Conservation (phyloP, 2,329 filamentous ascomycete genomes). For the Fusarium pininemorale region DNA sequence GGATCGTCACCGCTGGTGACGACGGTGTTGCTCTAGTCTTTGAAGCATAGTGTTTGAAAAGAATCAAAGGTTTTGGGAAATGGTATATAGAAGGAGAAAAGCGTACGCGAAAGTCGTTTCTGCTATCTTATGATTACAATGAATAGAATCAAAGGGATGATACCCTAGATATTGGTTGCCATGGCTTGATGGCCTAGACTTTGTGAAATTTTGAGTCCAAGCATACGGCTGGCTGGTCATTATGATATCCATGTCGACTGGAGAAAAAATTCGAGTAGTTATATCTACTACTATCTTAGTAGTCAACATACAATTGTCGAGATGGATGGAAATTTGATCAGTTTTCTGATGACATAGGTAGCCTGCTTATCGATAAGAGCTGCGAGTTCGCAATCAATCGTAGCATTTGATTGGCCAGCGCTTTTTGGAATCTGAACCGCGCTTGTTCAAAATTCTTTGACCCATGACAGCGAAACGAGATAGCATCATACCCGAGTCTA, state of each 20-base stretch:
- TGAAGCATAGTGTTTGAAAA: conserved; percentile 53
- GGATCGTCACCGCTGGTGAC: conserved; percentile 89
- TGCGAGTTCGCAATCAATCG: conserved; percentile 44
- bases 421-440: background rate
- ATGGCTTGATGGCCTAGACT: background rate
- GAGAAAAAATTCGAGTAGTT: background rate
- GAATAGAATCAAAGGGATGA: conserved; percentile 38
- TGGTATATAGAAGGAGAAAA: conserved; percentile 18
- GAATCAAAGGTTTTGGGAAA: conserved; percentile 9
- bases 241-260: background rate
- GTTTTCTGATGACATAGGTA: conserved; percentile 6
- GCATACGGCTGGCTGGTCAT: background rate
- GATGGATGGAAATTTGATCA: background rate
- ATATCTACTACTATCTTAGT: background rate
- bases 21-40: conserved; percentile 78
- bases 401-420: conserved; percentile 22
- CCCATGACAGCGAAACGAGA: conserved; percentile 30
- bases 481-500: conserved; percentile 40
- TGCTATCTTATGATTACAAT: conserved; percentile 38
- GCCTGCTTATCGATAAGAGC: conserved; percentile 41
- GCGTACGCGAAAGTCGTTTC: conserved; percentile 27
- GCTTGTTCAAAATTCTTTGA: conserved; percentile 39
- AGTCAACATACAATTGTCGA: background rate
- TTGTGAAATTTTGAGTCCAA: background rate
- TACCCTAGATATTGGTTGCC: conserved; percentile 30